Percentiles rank a stretch among this genome's conserved stretches.
These are phyloP conservation scores for Primulina eburnea DNA, from an alignment of 257 asterid species.

Conservation along the genomic window DNA sequence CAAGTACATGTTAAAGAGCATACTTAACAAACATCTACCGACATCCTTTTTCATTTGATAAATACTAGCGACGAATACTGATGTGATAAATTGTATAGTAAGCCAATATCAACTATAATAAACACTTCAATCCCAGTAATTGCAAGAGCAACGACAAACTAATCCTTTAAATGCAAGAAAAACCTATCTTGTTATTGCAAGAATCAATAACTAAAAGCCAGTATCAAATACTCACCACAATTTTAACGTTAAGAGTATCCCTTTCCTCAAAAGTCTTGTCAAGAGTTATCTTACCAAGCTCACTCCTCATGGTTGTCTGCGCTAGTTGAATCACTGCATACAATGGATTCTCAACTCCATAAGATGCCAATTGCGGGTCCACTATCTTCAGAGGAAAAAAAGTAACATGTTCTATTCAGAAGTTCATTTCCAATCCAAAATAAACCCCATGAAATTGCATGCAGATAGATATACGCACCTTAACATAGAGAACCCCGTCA, in stretches of 20 bases:
- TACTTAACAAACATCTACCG: background rate
- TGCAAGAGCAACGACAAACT: background rate
- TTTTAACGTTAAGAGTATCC: slow-evolving; percentile 77
- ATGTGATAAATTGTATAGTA: background rate
- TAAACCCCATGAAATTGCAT: background rate
- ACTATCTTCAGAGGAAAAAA: slow-evolving; percentile 49
- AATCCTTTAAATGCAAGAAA: background rate
- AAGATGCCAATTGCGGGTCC: slow-evolving; percentile 88
- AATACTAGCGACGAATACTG: background rate
- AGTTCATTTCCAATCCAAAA: slow-evolving; percentile 12
- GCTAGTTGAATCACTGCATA: slow-evolving; percentile 88
- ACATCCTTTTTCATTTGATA: background rate
- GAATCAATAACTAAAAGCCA: background rate
- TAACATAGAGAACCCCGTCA: slow-evolving; percentile 85
- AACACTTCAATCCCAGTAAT: background rate
- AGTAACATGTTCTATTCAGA: slow-evolving; percentile 1
- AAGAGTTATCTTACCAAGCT: slow-evolving; percentile 87
- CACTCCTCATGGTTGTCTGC: slow-evolving; percentile 98
- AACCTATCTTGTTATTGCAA: background rate
- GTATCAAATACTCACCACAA: slow-evolving; percentile 61
- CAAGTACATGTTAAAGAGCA: background rate
- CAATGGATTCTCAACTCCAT: slow-evolving; percentile 87
- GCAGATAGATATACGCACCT: slow-evolving; percentile 33
- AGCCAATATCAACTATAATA: background rate
- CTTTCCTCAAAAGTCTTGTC: slow-evolving; percentile 98